Evolutionary conservation across 1,139 yeast genomes (phyloP), one percentile per base, ranked within the genome.

Genomic region (Pichia terricola): DNA sequence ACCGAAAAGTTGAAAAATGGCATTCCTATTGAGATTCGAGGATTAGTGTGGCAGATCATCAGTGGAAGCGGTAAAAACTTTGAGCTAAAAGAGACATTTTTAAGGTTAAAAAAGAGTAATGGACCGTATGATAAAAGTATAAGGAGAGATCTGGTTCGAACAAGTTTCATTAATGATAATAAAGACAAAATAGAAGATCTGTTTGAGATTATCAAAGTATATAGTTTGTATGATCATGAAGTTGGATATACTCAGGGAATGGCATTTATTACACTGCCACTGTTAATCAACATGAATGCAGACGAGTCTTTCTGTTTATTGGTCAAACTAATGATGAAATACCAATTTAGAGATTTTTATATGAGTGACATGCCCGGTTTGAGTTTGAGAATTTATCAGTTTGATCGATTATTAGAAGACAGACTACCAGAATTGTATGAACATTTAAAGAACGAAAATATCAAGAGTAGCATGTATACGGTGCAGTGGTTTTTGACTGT

Each of bases 161-260:
- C 96, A 1, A 79, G 89, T 48, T 87, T 87, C 61, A 81, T 84
- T 52, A 73, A 84, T 26, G 64, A 68, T 35, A 68, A 68, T 27
- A 65, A 68, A 37, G 72, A 72, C 37, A 75, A 73, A 50, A 69
- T 70, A 37, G 79, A 73, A 39, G 79, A 86, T 40, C 65, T 91
- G 36, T 84, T 70, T 59, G 78, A 79, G 49, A 81, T 91, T 33
- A 76, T 91, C 51, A 85, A 84, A 58, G 89, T 89, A 0, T 91
- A 89, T 63, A 79, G 94, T 26, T 66, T 87, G 42, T 83, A 79
- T 61, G 97, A 91, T 59, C 81, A 86, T 1, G 96, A 88, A 45
- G 96, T 91, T 35, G 98, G 98, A 0, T 91, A 91, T 59, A 91
- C 96, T 1, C 97, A 91, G 62, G 97, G 98, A 5, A 87, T 91